Conservation (phyloP, 2,329 filamentous ascomycete species). For the Mariannaea elegans region DNA sequence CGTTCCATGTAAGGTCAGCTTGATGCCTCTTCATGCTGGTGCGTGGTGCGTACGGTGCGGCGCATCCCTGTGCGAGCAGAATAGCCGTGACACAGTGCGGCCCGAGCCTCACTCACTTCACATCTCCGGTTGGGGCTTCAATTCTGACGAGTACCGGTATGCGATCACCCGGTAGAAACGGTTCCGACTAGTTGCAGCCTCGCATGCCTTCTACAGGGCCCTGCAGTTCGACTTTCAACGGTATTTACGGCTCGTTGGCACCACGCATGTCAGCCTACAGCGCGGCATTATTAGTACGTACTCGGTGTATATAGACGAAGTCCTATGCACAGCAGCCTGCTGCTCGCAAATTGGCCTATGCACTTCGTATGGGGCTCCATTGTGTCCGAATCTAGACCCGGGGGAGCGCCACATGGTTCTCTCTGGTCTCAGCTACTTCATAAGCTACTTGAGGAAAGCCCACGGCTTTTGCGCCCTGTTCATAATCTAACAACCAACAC, state of each 20-base stretch:
- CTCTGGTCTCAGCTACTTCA: slow-evolving; percentile 9
- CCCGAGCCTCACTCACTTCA: slow-evolving; percentile 15
- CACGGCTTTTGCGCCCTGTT: no score
- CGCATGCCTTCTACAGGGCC: not conserved
- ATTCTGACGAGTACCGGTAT: not conserved
- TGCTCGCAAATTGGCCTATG: not conserved
- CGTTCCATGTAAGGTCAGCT: no score
- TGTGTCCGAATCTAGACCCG: slow-evolving; percentile 30
- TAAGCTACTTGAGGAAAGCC: slow-evolving; percentile 17
- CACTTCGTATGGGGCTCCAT: slow-evolving; percentile 17
- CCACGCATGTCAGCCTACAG: slow-evolving; percentile 6
- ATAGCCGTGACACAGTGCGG: slow-evolving; percentile 5
- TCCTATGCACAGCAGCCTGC: slow-evolving; percentile 1
- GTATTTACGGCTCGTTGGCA: not conserved
- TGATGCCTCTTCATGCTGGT: no score
- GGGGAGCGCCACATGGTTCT: slow-evolving; percentile 26
- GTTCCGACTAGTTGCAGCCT: no score
- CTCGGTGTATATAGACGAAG: no score
- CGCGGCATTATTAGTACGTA: slow-evolving; percentile 4
- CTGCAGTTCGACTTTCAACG: not conserved
- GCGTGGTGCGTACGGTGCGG: not conserved
- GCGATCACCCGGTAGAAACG: no score
- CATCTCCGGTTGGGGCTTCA: not conserved
- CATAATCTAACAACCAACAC: slow-evolving; percentile 23
- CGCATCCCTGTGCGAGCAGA: slow-evolving; percentile 1